Evolutionary conservation across 2,329 filamentous ascomycete species (phyloP), one percentile per base, ranked within the genome.

Genomic region (Fusarium anthophilum): DNA sequence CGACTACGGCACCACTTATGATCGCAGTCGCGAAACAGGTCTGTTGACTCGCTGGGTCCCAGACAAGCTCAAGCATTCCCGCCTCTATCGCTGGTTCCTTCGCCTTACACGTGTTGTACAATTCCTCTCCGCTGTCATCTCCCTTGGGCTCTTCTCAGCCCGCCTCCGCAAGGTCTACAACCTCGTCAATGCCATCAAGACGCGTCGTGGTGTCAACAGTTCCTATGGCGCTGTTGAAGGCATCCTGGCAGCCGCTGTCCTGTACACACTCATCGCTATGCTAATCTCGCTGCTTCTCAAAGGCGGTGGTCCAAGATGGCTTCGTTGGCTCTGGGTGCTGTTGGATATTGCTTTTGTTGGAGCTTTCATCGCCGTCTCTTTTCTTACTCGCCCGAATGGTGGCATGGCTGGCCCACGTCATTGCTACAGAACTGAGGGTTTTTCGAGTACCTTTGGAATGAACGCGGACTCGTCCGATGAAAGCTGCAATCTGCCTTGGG

Each of bases 11-110:
- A 35, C 15, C 5, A 64, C 57, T 11, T 38, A 66, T 17, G 28
- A 51, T 8, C 28, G 35, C 18, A 15, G 45, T 8, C 32, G 24
- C 8, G 37, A 61, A 28, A 72, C 69, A 1, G 69, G 69, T 17
- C 28, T 72, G 1, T 38, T 72, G 14, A 72, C 69, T 17, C 68
- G 68, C 2, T 72, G 30, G 15, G 71, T 75, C 2, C 72, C 72
- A 2, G 39, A 62, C 1, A 66, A 37, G 17, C 50, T 74, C 10
- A 69, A 55, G 9, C 68, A 75, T 13, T 74, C 71, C 8, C 32
- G 48, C 4, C 51, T 74, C 37, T 74, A 74, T 35, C 71, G 67
- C n/a, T 74, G 71, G 72, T 54, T 71, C 20, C 71, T 74, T 13
- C 72, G 72, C 9, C 58, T 74, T 1, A 72, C 67, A 10, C 72